Percentiles rank a stretch among this genome's conserved stretches.
These are phyloP conservation scores for Solanum aculeatissimum DNA, from an alignment of 305 asterid species.

Conservation along the genomic window DNA sequence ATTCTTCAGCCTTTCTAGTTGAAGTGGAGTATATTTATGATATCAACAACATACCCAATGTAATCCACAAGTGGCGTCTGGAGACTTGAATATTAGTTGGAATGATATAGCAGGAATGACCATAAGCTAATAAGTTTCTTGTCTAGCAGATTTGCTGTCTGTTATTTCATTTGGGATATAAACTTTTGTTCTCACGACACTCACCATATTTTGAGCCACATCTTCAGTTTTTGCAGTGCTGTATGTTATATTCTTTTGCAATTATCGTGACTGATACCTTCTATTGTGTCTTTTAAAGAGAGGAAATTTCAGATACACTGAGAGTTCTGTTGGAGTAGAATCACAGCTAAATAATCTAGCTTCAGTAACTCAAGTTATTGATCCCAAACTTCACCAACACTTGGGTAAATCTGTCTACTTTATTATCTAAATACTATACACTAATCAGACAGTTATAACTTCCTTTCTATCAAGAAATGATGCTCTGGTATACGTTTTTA, in stretches of 20 bases:
- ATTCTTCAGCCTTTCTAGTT: neutral
- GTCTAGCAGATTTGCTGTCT: neutral
- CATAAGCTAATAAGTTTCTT: neutral
- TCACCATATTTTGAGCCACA: neutral
- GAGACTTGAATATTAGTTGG: neutral
- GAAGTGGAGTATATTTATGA: neutral
- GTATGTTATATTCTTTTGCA: neutral
- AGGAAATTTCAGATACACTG: constrained; percentile 95
- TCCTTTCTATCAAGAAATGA: neutral
- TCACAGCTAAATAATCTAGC: constrained; percentile 76
- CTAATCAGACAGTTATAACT: neutral
- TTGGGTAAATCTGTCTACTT: constrained; percentile 34
- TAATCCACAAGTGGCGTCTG: neutral
- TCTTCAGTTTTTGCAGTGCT: neutral
- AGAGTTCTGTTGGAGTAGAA: constrained; percentile 81
- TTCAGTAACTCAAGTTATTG: constrained; percentile 68
- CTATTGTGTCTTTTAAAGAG: constrained; percentile 41
- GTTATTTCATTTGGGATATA: neutral
- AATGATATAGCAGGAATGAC: neutral
- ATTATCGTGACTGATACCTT: neutral
- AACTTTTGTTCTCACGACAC: neutral
- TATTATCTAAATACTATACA: neutral
- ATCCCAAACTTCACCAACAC: constrained; percentile 93
- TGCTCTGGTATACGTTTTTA: neutral
- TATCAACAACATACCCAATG: neutral